These are phyloP conservation scores for Fusarium sp. DNA, from an alignment of 2,329 filamentous ascomycete genomes.

Conservation along the genomic window DNA sequence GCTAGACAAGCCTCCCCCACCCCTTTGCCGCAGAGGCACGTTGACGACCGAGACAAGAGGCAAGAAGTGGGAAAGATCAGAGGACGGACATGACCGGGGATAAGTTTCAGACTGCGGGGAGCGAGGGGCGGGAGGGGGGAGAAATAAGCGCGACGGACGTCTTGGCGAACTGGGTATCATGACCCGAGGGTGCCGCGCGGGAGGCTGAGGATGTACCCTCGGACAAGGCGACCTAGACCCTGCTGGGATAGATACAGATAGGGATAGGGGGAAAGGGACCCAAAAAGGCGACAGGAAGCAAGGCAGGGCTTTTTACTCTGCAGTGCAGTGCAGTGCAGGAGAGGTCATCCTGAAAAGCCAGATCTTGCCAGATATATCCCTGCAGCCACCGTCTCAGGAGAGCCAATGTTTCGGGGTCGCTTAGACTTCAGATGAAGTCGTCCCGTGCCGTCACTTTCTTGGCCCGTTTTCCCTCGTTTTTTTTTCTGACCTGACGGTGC, in stretches of 20 bases:
- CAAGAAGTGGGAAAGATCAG: conserved; percentile 16
- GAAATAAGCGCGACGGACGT: conserved; percentile 25
- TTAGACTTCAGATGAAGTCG: conserved; percentile 23
- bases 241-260: not conserved
- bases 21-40: not conserved
- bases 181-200: conserved; percentile 12
- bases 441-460: not conserved
- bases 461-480: not conserved
- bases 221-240: not conserved
- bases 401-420: not conserved
- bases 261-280: not conserved
- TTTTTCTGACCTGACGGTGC: not conserved
- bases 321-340: not conserved
- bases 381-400: not conserved
- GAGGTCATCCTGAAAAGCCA: not conserved
- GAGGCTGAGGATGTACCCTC: conserved; percentile 10
- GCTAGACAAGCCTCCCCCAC: conserved; percentile 17
- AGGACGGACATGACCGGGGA: conserved; percentile 20
- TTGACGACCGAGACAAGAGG: conserved; percentile 27
- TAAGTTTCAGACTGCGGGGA: conserved; percentile 26
- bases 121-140: not conserved
- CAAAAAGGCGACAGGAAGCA: not conserved
- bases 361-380: conserved; percentile 20
- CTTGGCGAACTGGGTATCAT: not conserved
- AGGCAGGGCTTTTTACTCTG: not conserved